These are phyloP conservation scores for Comarum palustre DNA, from an alignment of 306 rosid species.

Conservation along the genomic window DNA sequence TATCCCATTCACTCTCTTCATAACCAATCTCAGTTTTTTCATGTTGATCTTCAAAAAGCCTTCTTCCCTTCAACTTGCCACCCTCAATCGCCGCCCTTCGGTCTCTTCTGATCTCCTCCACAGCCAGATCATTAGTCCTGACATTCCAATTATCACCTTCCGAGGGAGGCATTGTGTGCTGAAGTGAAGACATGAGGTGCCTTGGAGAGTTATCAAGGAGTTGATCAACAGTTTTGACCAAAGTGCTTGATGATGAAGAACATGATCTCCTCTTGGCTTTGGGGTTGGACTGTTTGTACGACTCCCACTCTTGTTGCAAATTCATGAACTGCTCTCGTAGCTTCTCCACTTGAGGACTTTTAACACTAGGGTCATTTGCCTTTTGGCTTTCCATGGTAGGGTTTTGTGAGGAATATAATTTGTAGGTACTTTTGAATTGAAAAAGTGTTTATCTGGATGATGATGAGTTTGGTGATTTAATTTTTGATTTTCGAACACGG, in stretches of 20 bases:
- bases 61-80: conserved; percentile 46
- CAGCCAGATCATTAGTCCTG: conserved; percentile 22
- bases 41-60: conserved; percentile 36
- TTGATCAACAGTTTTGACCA: conserved; percentile 24
- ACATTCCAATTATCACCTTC: conserved; percentile 22
- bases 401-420: not conserved
- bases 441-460: conserved; percentile 7
- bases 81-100: conserved; percentile 40
- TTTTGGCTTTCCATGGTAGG: conserved; percentile 14
- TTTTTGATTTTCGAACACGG: conserved; percentile 20
- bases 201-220: conserved; percentile 37
- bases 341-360: conserved; percentile 13
- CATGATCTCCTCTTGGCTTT: conserved; percentile 8
- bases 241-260: not conserved
- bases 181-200: conserved; percentile 47
- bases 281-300: conserved; percentile 37
- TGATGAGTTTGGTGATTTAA: conserved; percentile 17
- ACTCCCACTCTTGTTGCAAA: conserved; percentile 48
- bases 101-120: conserved; percentile 38
- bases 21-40: not conserved
- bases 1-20: not conserved
- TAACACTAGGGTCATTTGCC: not conserved
- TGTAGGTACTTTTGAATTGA: not conserved
- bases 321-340: conserved; percentile 30
- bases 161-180: conserved; percentile 21